These are phyloP conservation scores for Trifolium repens DNA, from an alignment of 306 rosid species.

Conservation along the genomic window DNA sequence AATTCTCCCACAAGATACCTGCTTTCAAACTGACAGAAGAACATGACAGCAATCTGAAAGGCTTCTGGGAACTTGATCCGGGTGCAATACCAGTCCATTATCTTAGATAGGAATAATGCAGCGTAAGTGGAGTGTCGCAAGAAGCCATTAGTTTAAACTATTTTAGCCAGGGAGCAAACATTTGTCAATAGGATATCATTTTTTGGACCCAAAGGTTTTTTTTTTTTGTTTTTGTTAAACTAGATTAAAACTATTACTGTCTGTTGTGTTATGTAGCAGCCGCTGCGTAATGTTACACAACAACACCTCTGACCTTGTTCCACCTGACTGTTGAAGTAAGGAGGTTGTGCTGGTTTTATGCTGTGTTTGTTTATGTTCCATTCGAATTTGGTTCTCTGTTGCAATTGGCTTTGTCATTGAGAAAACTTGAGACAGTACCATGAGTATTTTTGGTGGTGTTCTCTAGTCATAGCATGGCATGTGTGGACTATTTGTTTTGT, in stretches of 20 bases:
- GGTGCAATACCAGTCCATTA: constrained; percentile 66
- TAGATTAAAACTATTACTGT: constrained; percentile 33
- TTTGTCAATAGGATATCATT: constrained; percentile 12
- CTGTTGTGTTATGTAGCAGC: constrained; percentile 24
- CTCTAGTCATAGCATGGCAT: neutral
- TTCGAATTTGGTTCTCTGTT: neutral
- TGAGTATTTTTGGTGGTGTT: neutral
- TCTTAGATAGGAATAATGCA: neutral
- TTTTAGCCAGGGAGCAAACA: constrained; percentile 39
- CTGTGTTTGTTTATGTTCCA: constrained; percentile 11
- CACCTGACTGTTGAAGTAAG: constrained; percentile 20
- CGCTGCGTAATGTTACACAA: constrained; percentile 22
- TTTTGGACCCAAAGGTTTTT: constrained; percentile 14
- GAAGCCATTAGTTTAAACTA: constrained; percentile 27
- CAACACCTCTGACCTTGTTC: constrained; percentile 9
- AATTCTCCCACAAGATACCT: constrained; percentile 85
- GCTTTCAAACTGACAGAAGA: constrained; percentile 69
- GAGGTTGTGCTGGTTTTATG: constrained; percentile 35
- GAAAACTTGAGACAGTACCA: neutral
- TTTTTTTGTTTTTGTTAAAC: constrained; percentile 14
- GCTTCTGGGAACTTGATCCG: constrained; percentile 87
- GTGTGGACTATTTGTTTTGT: neutral
- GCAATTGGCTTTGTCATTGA: neutral
- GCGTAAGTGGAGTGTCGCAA: neutral
- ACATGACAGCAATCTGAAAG: constrained; percentile 59